Evolutionary conservation across 192 early-diverging fungal genomes (phyloP), one percentile per base, ranked within the genome.

Genomic region (Linnemannia hyalina): DNA sequence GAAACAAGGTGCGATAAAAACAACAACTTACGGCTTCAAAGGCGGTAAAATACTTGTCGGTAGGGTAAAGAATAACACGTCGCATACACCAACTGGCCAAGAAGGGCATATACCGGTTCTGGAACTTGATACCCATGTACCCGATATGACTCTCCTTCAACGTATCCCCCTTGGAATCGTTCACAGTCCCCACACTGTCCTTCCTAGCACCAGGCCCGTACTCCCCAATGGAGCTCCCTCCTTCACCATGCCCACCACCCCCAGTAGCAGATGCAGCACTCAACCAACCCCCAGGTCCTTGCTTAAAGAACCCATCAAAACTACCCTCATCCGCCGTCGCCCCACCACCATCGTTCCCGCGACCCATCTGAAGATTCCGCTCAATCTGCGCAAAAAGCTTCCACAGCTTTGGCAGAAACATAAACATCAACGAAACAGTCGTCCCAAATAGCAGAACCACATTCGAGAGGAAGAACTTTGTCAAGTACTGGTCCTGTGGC

Each of bases 31-130:
- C 84, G 15, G 77, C 10, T 47, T 86, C 84, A 88, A 91, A 89
- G 65, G 80, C 83, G 20, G 91, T 89, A 63, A 91, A 90, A 70
- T 91, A 90, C 6, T 82, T 82, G 4, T 86, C 82, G 42, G 80
- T 70, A 7, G 91, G 91, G 71, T 87, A 90, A 3, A 90, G 81
- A 38, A 89, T 88, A 11, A 91, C 74, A 52, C 89, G 87, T 38
- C 85, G 74, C 91, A 91, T 91, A 29, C 90, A 74, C 91, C 91
- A 91, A 26, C 80, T 88, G 6, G 91, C 80, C 4, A 91, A 68
- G 68, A 87, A 88, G 10, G 91, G 84, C n/a, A 88, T 75, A 38
- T 88, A 90, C 10, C 91, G 86, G 68, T 83, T 78, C 54, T 87
- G 87, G 23, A 88, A 85, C 36, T 88, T 87, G 49, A 89, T 70